Evolutionary conservation across 2,329 filamentous ascomycete species (phyloP).

Genomic region (Phyllachora maydis): DNA sequence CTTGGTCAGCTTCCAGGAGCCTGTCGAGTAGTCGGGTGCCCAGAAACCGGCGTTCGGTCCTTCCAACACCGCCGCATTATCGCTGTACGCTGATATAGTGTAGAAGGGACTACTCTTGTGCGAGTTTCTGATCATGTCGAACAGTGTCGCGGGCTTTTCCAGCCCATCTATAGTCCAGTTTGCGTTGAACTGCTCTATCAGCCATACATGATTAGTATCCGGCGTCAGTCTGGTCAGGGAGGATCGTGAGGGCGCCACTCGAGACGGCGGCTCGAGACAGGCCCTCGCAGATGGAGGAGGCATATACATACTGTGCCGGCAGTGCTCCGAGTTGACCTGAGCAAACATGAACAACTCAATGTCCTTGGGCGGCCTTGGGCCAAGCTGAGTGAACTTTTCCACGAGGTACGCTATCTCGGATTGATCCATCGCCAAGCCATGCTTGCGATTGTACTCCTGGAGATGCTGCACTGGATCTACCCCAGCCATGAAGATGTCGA

Average conservation of each 20-base stretch:
- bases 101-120: slow-evolving; percentile 63
- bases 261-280: too few species aligned
- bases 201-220: too few species aligned
- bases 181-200: too few species aligned
- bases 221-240: too few species aligned
- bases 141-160: slow-evolving; percentile 60
- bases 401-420: slow-evolving; percentile 85
- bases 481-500: slow-evolving; percentile 50
- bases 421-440: slow-evolving; percentile 71
- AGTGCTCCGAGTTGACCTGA: slow-evolving; percentile 97
- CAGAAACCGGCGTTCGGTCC: slow-evolving; percentile 57
- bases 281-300: too few species aligned
- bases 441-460: slow-evolving; percentile 61
- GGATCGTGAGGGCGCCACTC: too few species aligned
- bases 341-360: slow-evolving; percentile 99
- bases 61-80: slow-evolving; percentile 86
- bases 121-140: slow-evolving; percentile 92
- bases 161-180: slow-evolving; percentile 86
- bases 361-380: slow-evolving; percentile 56
- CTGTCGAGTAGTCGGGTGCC: slow-evolving; percentile 72
- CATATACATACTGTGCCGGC: slow-evolving; percentile 52
- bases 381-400: slow-evolving; percentile 52
- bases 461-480: slow-evolving; percentile 50
- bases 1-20: slow-evolving; percentile 71
- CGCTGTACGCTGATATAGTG: slow-evolving; percentile 91